Evolutionary conservation across 306 rosid species (phyloP).

Genomic region (Astragalus glycyphyllos): DNA sequence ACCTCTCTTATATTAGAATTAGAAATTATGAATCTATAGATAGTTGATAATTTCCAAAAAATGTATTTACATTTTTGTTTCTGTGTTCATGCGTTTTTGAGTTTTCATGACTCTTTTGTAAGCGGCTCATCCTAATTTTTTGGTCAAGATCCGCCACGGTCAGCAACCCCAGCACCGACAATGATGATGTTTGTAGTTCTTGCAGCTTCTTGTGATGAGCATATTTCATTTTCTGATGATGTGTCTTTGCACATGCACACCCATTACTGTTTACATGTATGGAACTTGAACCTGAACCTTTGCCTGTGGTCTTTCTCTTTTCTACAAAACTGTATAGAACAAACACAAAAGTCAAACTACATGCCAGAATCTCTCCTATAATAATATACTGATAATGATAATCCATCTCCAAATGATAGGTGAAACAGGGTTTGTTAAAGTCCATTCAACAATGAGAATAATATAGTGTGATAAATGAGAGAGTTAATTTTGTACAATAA

Average conservation of each 20-base stretch:
- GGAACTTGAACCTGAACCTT: conserved; percentile 45
- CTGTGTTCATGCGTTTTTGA: too few relatives aligned
- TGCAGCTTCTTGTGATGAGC: conserved; percentile 28
- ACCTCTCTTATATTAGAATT: too few relatives aligned
- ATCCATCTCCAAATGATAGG: conserved; percentile 48
- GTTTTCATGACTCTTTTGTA: too few relatives aligned
- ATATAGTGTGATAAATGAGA: too few relatives aligned
- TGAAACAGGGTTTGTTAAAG: neutral
- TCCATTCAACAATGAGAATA: too few relatives aligned
- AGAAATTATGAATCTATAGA: too few relatives aligned
- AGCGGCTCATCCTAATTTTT: too few relatives aligned
- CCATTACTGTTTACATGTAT: conserved; percentile 36
- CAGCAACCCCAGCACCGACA: conserved; percentile 64
- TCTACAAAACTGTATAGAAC: conserved; percentile 42
- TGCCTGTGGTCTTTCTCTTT: conserved; percentile 46
- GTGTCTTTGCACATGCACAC: conserved; percentile 11
- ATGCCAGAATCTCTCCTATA: conserved; percentile 54
- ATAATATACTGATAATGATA: conserved; percentile 34
- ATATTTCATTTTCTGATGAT: conserved; percentile 43
- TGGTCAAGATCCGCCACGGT: too few relatives aligned
- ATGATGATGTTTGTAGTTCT: conserved; percentile 41
- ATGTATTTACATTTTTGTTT: too few relatives aligned
- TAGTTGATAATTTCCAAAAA: too few relatives aligned
- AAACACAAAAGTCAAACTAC: conserved; percentile 48
- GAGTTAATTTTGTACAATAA: too few relatives aligned